Conservation (phyloP, 2,329 filamentous ascomycete species). For the Tolypocladium cylindrosporum region DNA sequence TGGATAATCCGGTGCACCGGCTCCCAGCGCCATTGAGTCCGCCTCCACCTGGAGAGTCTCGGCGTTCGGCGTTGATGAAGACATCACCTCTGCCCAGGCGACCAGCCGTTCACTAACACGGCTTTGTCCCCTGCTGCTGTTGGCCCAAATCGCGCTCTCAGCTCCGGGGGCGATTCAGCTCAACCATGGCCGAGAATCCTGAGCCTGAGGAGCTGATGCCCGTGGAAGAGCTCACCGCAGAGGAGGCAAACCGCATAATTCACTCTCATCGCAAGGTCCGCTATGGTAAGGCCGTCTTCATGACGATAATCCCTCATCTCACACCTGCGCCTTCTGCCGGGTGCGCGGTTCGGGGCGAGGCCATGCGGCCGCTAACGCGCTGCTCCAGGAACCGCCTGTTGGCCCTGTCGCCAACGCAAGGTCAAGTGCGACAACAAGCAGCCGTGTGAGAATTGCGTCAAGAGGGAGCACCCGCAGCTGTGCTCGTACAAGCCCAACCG, state of each 20-base stretch:
- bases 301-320: background rate
- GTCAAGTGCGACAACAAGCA: conserved; percentile 62
- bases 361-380: background rate
- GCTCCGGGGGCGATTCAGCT: background rate
- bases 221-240: conserved; percentile 49
- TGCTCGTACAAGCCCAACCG: conserved; percentile 58
- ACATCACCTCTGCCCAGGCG: background rate
- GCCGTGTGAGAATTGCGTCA: conserved; percentile 59
- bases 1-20: background rate
- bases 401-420: conserved; percentile 58
- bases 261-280: conserved; percentile 60
- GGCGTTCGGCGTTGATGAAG: conserved; percentile 25
- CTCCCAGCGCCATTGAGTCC: background rate
- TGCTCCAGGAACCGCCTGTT: conserved; percentile 48
- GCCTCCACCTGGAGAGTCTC: conserved; percentile 14
- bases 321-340: background rate
- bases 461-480: conserved; percentile 52
- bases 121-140: background rate
- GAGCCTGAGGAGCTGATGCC: conserved; percentile 33
- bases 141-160: background rate
- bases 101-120: background rate
- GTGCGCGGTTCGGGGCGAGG: background rate
- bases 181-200: conserved; percentile 33
- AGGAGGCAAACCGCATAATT: conserved; percentile 59
- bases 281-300: conserved; percentile 39